Evolutionary conservation across 2,329 filamentous ascomycete species (phyloP), one percentile per base, ranked within the genome.

Genomic region (Phialophora chinensis): DNA sequence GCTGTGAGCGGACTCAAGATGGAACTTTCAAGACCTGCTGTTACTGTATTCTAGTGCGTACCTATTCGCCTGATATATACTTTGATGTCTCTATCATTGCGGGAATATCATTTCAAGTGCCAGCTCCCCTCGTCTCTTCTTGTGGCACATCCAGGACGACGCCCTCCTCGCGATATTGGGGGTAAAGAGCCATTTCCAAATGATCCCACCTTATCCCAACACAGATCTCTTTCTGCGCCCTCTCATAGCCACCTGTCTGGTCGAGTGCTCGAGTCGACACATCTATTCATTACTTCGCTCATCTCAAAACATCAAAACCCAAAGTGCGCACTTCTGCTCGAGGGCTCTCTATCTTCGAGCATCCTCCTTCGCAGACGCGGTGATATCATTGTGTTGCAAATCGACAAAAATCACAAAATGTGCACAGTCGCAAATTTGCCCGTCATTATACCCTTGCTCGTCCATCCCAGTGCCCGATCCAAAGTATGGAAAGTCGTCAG

Each of bases 281-380:
- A 50, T 63, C 60, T 63, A 63, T 57, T 63, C 60, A 63, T 63
- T 60, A 60, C 25, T 33, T 47, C 57, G 23, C 57, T 56, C 27
- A 50, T 47, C 49, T 10, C 57, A 20, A 60, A 35, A 61, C 38
- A 33, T 31, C 25, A 67, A 72, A 72, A 69, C 50, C 67, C 73
- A 68, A 14, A 70, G 62, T 73, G 72, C 72, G 72, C 72, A 74
- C 72, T 74, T 74, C 72, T 73, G 71, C 64, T 68, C 69, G 63
- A 68, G 54, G 38, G 65, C 65, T 66, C 68, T 62, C 31, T 62
- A 59, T 66, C 55, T 33, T 29, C 57, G 42, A 64, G 65, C 65
- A 33, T 5, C 27, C 53, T 59, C 38, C 55, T 50, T 66, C 20
- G 63, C 70, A 74, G 72, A 74, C 72, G 72, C 72, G 72, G 67